phyloP scores from a whole-genome alignment of 192 early-diverging fungal species.

The Coemansia asiatica region DNA sequence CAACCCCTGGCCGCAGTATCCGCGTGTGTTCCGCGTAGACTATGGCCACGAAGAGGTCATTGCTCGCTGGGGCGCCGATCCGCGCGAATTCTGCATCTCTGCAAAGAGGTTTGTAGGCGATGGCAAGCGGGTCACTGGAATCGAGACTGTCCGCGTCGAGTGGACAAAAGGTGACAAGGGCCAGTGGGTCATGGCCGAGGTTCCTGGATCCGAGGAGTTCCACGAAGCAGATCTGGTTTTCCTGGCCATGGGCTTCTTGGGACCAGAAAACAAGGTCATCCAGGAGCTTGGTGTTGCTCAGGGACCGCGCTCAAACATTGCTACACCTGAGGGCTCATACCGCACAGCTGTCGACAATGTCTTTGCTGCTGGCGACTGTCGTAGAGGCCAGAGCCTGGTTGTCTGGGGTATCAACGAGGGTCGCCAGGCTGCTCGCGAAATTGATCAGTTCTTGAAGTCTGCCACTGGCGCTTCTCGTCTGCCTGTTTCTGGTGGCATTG shows the following conservation, averaged over 20 bases:
- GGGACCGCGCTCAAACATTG: slow-evolving; percentile 76
- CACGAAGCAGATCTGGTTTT: slow-evolving; percentile 90
- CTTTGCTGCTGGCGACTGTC: slow-evolving; percentile 97
- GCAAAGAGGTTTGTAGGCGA: slow-evolving; percentile 94
- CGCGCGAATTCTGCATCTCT: slow-evolving; percentile 91
- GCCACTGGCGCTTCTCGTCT: slow-evolving; percentile 70
- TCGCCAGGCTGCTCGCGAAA: slow-evolving; percentile 88
- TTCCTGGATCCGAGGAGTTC: slow-evolving; percentile 80
- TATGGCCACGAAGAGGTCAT: slow-evolving; percentile 95
- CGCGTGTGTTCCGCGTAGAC: slow-evolving; percentile 92
- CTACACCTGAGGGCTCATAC: slow-evolving; percentile 77
- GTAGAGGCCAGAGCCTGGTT: slow-evolving; percentile 91
- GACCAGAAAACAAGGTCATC: slow-evolving; percentile 83
- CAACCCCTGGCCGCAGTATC: slow-evolving; percentile 99
- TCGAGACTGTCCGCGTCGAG: slow-evolving; percentile 94
- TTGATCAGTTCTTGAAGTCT: slow-evolving; percentile 72
- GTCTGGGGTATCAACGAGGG: slow-evolving; percentile 99
- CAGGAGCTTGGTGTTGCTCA: slow-evolving; percentile 79
- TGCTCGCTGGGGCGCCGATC: slow-evolving; percentile 88
- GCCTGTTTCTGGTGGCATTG: slow-evolving; percentile 87
- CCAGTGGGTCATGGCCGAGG: slow-evolving; percentile 87
- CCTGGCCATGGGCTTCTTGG: slow-evolving; percentile 94
- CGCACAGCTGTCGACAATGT: slow-evolving; percentile 75
- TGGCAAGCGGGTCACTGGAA: slow-evolving; percentile 75
- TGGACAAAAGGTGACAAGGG: slow-evolving; percentile 83